phyloP scores from a whole-genome alignment of 768 basidiomycete species.

The Calocybe gangraenosa region DNA sequence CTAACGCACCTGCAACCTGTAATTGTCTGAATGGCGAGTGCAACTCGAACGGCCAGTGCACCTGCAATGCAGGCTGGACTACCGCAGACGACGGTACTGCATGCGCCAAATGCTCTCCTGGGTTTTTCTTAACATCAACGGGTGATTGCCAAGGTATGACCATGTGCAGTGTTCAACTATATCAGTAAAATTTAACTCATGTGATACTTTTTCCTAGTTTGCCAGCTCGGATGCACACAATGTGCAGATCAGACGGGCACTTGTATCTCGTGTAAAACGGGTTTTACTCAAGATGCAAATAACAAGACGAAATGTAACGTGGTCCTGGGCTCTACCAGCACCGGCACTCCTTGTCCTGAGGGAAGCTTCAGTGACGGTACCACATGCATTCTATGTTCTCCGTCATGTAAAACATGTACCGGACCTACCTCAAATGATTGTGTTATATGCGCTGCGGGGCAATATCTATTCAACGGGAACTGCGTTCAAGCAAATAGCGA shows the following conservation, averaged over 20 bases:
- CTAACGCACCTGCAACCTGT: conserved; percentile 60
- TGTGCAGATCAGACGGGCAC: conserved; percentile 67
- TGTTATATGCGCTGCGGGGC: conserved; percentile 58
- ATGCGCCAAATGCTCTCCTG: conserved; percentile 69
- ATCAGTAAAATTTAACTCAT: background rate
- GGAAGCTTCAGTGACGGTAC: conserved; percentile 57
- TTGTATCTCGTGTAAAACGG: conserved; percentile 69
- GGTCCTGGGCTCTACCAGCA: conserved; percentile 42
- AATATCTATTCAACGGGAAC: conserved; percentile 58
- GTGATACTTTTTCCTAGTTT: conserved; percentile 39
- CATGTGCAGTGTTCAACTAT: conserved; percentile 1
- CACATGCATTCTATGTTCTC: conserved; percentile 55
- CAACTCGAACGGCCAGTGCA: conserved; percentile 60
- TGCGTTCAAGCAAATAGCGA: conserved; percentile 64
- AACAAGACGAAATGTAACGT: conserved; percentile 66
- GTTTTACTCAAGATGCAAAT: conserved; percentile 63
- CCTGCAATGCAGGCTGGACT: conserved; percentile 76
- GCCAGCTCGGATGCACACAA: conserved; percentile 64
- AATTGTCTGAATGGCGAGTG: conserved; percentile 84
- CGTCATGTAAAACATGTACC: conserved; percentile 66
- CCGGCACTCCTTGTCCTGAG: conserved; percentile 57
- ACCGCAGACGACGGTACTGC: conserved; percentile 66
- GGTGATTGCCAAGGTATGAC: conserved; percentile 71
- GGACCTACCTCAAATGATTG: conserved; percentile 70
- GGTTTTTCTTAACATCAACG: conserved; percentile 67